Percentiles rank a stretch among this genome's conserved stretches.
phyloP scores from a whole-genome alignment of 129 eudicot species.

The Lactuca sativa region DNA sequence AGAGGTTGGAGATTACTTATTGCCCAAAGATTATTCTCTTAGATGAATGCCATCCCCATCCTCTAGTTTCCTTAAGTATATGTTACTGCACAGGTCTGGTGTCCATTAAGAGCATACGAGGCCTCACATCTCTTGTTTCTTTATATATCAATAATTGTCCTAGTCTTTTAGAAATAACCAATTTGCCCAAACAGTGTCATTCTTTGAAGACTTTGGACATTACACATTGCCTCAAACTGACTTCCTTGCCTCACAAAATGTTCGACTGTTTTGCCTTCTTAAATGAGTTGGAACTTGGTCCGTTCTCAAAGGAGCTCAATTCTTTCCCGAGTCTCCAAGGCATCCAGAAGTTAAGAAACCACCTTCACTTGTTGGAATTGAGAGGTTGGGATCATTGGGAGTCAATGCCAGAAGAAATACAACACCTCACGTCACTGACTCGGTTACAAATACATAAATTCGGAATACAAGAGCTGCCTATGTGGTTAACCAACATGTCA shows the following conservation, averaged over 20 bases:
- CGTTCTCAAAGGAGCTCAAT: too few species aligned
- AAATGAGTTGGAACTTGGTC: neutral
- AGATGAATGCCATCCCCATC: neutral
- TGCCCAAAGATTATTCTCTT: too few species aligned
- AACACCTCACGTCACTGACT: neutral
- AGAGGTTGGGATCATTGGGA: neutral
- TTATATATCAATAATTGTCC: neutral
- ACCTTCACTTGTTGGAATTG: neutral
- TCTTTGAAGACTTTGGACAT: neutral
- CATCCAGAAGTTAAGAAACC: neutral
- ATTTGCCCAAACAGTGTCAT: neutral
- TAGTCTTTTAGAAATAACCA: neutral
- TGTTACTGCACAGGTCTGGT: neutral
- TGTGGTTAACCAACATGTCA: neutral
- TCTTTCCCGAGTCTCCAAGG: neutral
- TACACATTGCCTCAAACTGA: neutral
- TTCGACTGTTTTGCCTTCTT: neutral
- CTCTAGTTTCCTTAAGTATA: neutral
- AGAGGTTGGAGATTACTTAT: too few species aligned
- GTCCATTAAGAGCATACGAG: conserved; percentile 1
- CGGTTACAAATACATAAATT: neutral
- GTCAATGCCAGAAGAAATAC: neutral
- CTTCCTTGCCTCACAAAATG: neutral
- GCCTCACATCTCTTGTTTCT: neutral
- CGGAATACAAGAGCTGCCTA: neutral